Evolutionary conservation across 164 flowering plant genomes (phyloP), one percentile per base, ranked within the genome.

Genomic region (Vitis labrusca): DNA sequence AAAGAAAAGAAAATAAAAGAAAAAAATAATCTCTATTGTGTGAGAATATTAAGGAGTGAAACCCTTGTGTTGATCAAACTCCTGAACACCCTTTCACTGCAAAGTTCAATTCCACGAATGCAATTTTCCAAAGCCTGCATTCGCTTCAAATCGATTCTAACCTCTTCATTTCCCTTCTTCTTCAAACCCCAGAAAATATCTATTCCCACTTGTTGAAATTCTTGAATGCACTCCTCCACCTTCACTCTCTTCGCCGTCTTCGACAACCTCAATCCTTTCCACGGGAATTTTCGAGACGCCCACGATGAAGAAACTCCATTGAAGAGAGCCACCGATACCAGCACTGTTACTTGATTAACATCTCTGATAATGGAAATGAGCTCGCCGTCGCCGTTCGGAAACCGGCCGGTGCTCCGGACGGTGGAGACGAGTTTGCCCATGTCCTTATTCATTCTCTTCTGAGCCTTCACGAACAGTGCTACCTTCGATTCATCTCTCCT

Each of bases 11-110:
- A 37, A 37, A 37, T 2, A 37, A 37, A 37, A 37, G 2, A 37
- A 37, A 6, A 37, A 37, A 37, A 37, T 0, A 37, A 37, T 52
- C n/a, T 49, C 62, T 75, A 84, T 16, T 76, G 84, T 32, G 93
- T 84, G 64, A 89, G 84, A 69, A 84, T 76, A 70, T 92, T 90
- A 58, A 92, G 88, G 16, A 90, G 69, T 8, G 94, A 89, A 78
- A 92, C 97, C 70, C 95, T 83, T 1, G 92, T 74, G 65, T 63
- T 82, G 14, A 92, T 83, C 78, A 92, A 84, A 70, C 94, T 78
- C 81, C 92, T 83, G 47, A 89, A 89, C 56, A 83, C 82, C 65
- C 71, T 83, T 66, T 84, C 90, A 51, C 88, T 82, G 2, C 71
- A 82, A 60, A 44, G 70, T 71, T 89, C 95, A 15, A 92, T 81